phyloP scores from a whole-genome alignment of 2,329 filamentous ascomycete species.

The Trichoderma sp. region DNA sequence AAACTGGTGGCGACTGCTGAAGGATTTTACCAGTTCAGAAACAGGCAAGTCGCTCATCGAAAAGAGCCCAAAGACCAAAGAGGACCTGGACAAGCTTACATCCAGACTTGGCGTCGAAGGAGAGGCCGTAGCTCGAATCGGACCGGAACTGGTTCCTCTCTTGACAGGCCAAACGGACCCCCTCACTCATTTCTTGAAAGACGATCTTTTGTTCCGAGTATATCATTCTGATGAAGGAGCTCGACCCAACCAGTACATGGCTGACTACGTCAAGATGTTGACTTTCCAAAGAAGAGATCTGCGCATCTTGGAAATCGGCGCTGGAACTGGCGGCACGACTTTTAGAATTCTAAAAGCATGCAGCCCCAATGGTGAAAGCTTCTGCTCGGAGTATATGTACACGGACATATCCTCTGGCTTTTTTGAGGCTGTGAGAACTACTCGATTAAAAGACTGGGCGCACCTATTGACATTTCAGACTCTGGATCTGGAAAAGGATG shows the following conservation, averaged over 20 bases:
- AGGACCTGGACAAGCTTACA: constrained; percentile 4
- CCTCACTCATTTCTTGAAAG: constrained; percentile 7
- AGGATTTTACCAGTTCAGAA: background rate
- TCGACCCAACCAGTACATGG: constrained; percentile 12
- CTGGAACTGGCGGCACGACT: constrained; percentile 40
- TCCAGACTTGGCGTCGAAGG: constrained; percentile 8
- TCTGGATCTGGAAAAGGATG: constrained; percentile 40
- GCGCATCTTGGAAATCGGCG: constrained; percentile 42
- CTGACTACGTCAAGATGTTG: constrained; percentile 21
- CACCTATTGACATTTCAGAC: constrained; percentile 37
- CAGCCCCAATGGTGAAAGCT: background rate
- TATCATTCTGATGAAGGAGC: constrained; percentile 17
- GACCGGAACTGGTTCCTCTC: background rate
- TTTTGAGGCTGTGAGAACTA: constrained; percentile 38
- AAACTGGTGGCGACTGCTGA: constrained; percentile 10
- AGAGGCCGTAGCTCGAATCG: constrained; percentile 13
- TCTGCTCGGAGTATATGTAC: constrained; percentile 36
- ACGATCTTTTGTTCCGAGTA: constrained; percentile 6
- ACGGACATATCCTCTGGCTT: constrained; percentile 45
- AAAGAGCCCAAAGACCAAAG: background rate
- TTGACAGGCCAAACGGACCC: constrained; percentile 10
- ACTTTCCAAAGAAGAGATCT: constrained; percentile 34
- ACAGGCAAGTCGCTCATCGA: background rate
- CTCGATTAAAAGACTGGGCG: constrained; percentile 29
- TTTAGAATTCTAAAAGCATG: constrained; percentile 29